Conservation (phyloP, 768 basidiomycete species). For the Agaricus bisporus region DNA sequence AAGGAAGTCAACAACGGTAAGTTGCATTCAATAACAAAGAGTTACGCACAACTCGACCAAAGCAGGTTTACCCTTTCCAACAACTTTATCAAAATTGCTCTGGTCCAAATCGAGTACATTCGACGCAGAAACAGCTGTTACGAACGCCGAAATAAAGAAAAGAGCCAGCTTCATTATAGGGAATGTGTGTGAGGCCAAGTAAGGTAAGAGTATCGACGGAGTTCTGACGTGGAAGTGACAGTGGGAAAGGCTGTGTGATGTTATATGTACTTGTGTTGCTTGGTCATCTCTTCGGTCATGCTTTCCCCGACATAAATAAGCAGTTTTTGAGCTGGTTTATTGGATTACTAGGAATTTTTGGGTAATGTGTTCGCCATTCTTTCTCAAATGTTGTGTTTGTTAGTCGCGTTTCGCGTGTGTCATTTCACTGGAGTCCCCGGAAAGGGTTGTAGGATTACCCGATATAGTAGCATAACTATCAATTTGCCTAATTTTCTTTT, state of each 20-base stretch:
- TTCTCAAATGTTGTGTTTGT: no score
- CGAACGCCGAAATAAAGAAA: conserved; percentile 49
- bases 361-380: no score
- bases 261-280: conserved; percentile 18
- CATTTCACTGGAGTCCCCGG: no score
- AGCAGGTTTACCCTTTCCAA: conserved; percentile 79
- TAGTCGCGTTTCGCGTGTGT: no score
- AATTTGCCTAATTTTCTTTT: no score
- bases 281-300: conserved; percentile 21
- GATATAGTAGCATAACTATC: no score
- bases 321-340: no score
- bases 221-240: conserved; percentile 25
- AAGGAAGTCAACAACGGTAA: conserved; percentile 7
- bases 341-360: no score
- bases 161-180: conserved; percentile 54
- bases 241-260: neutral
- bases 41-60: conserved; percentile 89
- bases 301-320: neutral
- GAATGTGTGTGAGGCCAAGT: conserved; percentile 9
- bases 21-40: neutral
- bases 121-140: conserved; percentile 58
- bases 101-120: conserved; percentile 80
- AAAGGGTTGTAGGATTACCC: no score
- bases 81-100: conserved; percentile 64
- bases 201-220: conserved; percentile 8